A percentile compares a stretch with the other conserved stretches of the same genome.
These are phyloP conservation scores for Ramalina peruviana DNA, from an alignment of 495 filamentous ascomycete genomes.

Conservation along the genomic window DNA sequence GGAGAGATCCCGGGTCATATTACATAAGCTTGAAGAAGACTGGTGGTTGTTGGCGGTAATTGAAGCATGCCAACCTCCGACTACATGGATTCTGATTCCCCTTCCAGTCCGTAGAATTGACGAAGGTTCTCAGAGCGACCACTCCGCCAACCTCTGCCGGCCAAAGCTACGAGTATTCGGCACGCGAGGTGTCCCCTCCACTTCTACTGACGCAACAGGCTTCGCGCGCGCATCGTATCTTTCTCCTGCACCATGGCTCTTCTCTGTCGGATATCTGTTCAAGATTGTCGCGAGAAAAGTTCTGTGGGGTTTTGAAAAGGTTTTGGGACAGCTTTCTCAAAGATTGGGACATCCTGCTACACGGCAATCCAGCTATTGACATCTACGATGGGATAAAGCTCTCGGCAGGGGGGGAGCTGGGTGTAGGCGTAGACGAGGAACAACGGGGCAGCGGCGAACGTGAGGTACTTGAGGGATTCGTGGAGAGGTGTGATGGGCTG, in stretches of 20 bases:
- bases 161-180: slow-evolving; percentile 56
- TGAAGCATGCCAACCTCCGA: no score
- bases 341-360: slow-evolving; percentile 79
- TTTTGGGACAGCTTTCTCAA: slow-evolving; percentile 75
- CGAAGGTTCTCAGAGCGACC: slow-evolving; percentile 21
- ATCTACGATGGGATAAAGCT: slow-evolving; percentile 78
- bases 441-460: slow-evolving; percentile 84
- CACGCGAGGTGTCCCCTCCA: slow-evolving; percentile 77
- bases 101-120: slow-evolving; percentile 58
- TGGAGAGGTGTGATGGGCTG: slow-evolving; percentile 46
- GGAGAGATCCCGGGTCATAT: slow-evolving; percentile 66
- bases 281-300: slow-evolving; percentile 42
- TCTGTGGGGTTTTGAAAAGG: slow-evolving; percentile 51
- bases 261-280: slow-evolving; percentile 52
- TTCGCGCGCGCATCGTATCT: slow-evolving; percentile 65
- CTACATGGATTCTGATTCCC: slow-evolving; percentile 8
- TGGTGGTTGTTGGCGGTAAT: slow-evolving; percentile 92
- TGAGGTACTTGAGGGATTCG: slow-evolving; percentile 78
- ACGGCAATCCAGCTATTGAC: slow-evolving; percentile 71
- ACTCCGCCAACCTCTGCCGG: slow-evolving; percentile 17
- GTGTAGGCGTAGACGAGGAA: slow-evolving; percentile 86
- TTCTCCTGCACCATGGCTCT: slow-evolving; percentile 72
- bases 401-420: slow-evolving; percentile 79
- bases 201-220: slow-evolving; percentile 66
- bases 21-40: slow-evolving; percentile 70